Base-by-base conservation (phyloP, 768 basidiomycete genomes). In the Leucocoprinus sp. region DNA sequence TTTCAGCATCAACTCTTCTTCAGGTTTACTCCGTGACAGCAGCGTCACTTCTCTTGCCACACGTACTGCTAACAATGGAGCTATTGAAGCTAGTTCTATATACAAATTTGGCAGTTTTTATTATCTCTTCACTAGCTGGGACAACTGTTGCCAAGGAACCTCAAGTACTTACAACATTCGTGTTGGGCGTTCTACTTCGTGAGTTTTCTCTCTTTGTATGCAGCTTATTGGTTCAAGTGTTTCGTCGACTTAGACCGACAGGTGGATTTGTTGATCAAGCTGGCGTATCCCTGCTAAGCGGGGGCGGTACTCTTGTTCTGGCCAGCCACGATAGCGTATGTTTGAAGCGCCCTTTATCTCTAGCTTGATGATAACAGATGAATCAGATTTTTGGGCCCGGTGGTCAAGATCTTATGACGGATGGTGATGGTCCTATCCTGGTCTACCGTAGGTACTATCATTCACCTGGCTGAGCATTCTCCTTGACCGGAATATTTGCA, bases 151-250 rank as follows among this genome's bases (percentile, higher is more conserved):
- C 57, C 37, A 56, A 18, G 76, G 75, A 3, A 68, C 65, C 12
- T 62, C 59, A 8, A 75, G 74, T 58, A 79, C 76, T 0, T 79
- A 79, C 54, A 80, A 78, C 49, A 80, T 78, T 44, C 69, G 75
- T 7, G 76, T 80, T 23, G 75, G 74, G 17, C 65, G 78, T 23
- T 69, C 74, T 4, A 54, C 63, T 3, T 65, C 59, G 72, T 72
- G 40, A 28, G 65, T 55, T 15, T 22, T 18, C 31, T 23, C 24
- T 9, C 19, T 18, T 44, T 28, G 12, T 46, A n/a, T n/a, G n/a
- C n/a, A n/a, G n/a, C 22, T 44, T 12, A 27, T 4, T 41, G 14
- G 11, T 12, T 7, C 17, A 22, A 18, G 15, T 21, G 39, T 41
- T 22, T 19, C 8, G 14, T 27, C 17, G n/a, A n/a, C n/a, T 18